These are phyloP conservation scores for Phytophthora macrochlamydospora DNA, from an alignment of 352 stramenopile genomes.

Conservation along the genomic window DNA sequence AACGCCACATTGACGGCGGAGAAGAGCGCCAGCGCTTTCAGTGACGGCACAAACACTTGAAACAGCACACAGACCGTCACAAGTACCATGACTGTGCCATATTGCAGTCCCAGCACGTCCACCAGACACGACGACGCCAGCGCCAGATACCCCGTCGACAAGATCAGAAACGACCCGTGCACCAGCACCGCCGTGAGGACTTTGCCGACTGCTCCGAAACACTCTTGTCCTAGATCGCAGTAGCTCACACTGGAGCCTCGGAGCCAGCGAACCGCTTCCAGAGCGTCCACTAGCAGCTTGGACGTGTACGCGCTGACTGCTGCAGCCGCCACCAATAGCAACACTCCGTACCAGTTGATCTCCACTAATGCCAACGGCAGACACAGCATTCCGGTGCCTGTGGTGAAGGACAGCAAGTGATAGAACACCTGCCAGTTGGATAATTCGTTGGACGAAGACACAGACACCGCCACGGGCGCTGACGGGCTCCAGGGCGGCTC, in stretches of 20 bases:
- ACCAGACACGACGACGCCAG: slow-evolving; percentile 63
- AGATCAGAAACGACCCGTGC: slow-evolving; percentile 64
- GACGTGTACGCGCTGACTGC: slow-evolving; percentile 65
- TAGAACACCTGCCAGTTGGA: slow-evolving; percentile 70
- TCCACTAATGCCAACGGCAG: slow-evolving; percentile 77
- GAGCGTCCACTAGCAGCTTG: slow-evolving; percentile 67
- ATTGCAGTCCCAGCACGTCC: slow-evolving; percentile 61
- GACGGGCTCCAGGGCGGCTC: slow-evolving; percentile 19
- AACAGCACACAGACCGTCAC: slow-evolving; percentile 60
- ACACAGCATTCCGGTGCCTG: slow-evolving; percentile 73
- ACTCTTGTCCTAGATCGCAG: slow-evolving; percentile 72
- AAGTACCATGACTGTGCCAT: slow-evolving; percentile 59
- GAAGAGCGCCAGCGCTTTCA: slow-evolving; percentile 58
- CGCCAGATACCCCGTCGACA: slow-evolving; percentile 61
- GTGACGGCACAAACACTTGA: slow-evolving; percentile 71
- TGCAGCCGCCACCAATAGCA: slow-evolving; percentile 59
- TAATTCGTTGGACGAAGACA: slow-evolving; percentile 30
- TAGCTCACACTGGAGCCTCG: slow-evolving; percentile 66
- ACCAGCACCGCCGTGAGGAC: slow-evolving; percentile 49
- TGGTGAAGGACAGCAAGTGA: slow-evolving; percentile 79
- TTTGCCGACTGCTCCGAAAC: slow-evolving; percentile 56
- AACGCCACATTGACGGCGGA: slow-evolving; percentile 81
- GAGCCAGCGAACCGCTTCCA: slow-evolving; percentile 76
- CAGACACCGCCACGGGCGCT: slow-evolving; percentile 11
- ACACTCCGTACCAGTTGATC: slow-evolving; percentile 78